phyloP scores from a whole-genome alignment of 2,329 filamentous ascomycete genomes.

The Colletotrichum sp. region DNA sequence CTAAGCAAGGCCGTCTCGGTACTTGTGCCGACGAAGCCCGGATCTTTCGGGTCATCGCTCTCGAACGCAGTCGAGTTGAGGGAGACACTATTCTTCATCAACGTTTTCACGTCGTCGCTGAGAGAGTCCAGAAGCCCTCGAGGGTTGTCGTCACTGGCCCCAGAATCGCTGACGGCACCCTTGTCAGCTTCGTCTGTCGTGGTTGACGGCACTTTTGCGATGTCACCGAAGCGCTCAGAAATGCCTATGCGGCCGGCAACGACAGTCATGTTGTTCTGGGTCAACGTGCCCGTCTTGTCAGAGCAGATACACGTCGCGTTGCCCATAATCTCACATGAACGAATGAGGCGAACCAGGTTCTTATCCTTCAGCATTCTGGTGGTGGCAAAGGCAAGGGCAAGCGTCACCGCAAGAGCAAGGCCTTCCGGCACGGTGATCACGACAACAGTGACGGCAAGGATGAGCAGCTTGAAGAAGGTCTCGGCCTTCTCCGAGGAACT shows the following conservation, averaged over 20 bases:
- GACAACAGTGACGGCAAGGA: slow-evolving; percentile 62
- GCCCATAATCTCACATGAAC: slow-evolving; percentile 69
- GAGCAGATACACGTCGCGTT: slow-evolving; percentile 69
- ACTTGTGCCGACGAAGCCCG: slow-evolving; percentile 57
- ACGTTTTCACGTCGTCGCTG: slow-evolving; percentile 35
- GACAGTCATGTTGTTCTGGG: slow-evolving; percentile 67
- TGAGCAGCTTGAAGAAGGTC: slow-evolving; percentile 61
- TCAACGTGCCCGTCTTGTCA: slow-evolving; percentile 71
- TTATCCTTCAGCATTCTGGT: slow-evolving; percentile 69
- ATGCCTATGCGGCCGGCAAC: slow-evolving; percentile 62
- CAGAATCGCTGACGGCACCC: slow-evolving; percentile 25
- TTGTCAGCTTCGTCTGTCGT: slow-evolving; percentile 24
- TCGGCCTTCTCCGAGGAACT: slow-evolving; percentile 56
- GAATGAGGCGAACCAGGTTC: slow-evolving; percentile 63
- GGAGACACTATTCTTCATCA: slow-evolving; percentile 45
- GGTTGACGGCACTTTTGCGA: background rate
- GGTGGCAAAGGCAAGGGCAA: slow-evolving; percentile 67
- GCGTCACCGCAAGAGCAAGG: slow-evolving; percentile 64
- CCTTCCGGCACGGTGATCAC: slow-evolving; percentile 67
- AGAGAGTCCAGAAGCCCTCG: slow-evolving; percentile 27
- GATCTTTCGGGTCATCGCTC: slow-evolving; percentile 39
- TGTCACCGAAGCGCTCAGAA: slow-evolving; percentile 39
- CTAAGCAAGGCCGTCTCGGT: slow-evolving; percentile 60
- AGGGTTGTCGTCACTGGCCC: slow-evolving; percentile 29
- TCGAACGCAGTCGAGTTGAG: slow-evolving; percentile 62